Base-by-base conservation (phyloP, 345 rosid species). In the Dipteronia dyeriana region DNA sequence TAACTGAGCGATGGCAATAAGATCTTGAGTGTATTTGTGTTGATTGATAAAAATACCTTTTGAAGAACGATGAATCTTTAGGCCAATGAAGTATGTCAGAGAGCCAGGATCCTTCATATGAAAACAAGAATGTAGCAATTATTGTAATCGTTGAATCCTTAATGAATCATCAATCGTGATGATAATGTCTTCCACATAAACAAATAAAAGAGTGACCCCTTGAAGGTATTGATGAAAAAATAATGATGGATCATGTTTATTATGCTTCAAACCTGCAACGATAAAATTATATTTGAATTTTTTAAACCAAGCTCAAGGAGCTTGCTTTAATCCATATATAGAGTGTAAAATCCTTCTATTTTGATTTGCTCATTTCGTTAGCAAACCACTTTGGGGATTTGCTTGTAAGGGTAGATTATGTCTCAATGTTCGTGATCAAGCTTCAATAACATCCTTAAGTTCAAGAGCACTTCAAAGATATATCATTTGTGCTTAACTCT, bases 101-200 rank as follows among this genome's bases (percentile, higher is more conserved):
- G 66, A 56, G 38, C 56, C 61, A 47, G 62, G 60, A 59, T 73
- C 54, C 19, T 73, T 73, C 67, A 57, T 73, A 57, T 41, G 54
- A 31, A 73, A 75, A 31, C 4, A 31, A 31, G 4, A 31, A 31
- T 31, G 34, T 31, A 31, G 34, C 34, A 31, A 31, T 31, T 31
- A 4, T 31, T 31, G 34, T 31, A 31, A 31, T 31, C 34, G 0
- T 2, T 31, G 34, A 31, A 31, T 31, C 4, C 34, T 19, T 14
- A 66, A 66, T n/a, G 34, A 9, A 19, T 73, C 22, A 9, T 34
- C 10, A 1, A 54, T 16, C 11, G 41, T 73, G 5, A 73, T 60
- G 34, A 31, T 31, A 31, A 31, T 31, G 34, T 31, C 34, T 2
- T 31, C 34, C 4, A 31, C 34, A 31, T 71, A 71, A 4, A 39